A percentile compares a stretch with the other conserved stretches of the same genome.
Evolutionary conservation across 2,329 filamentous ascomycete species (phyloP).

Genomic region (Scedosporium aurantiacum): DNA sequence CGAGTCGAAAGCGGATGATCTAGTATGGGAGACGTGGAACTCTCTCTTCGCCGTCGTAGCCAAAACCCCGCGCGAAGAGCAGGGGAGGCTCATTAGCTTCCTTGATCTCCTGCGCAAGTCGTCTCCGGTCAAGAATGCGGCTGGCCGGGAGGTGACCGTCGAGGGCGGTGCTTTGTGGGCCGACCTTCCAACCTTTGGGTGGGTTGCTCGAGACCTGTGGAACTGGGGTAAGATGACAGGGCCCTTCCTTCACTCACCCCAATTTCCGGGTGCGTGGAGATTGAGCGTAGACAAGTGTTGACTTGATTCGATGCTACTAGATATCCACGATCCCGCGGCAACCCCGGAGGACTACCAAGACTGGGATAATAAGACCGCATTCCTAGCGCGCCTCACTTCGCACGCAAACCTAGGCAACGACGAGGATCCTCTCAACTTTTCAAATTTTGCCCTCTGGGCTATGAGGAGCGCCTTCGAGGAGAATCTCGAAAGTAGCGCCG

Average conservation of each 20-base stretch:
- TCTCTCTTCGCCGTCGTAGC: constrained; percentile 14
- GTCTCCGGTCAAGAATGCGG: constrained; percentile 9
- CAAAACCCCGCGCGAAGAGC: constrained; percentile 11
- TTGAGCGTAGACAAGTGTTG: neutral
- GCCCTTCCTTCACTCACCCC: neutral
- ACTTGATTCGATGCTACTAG: neutral
- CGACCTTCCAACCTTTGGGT: constrained; percentile 18
- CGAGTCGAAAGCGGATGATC: constrained; percentile 9
- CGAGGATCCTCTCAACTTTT: constrained; percentile 14
- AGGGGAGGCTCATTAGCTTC: constrained; percentile 14
- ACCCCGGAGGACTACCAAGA: constrained; percentile 7
- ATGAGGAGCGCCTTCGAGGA: constrained; percentile 18
- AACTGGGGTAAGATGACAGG: constrained; percentile 16
- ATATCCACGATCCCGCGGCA: constrained; percentile 11
- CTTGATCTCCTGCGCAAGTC: constrained; percentile 12
- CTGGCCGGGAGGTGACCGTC: constrained; percentile 12
- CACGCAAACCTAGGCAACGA: constrained; percentile 4
- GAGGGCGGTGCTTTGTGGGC: constrained; percentile 15
- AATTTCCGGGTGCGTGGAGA: neutral
- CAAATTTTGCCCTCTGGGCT: constrained; percentile 18
- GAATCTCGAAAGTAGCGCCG: neutral
- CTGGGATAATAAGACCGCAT: constrained; percentile 14
- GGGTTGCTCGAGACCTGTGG: constrained; percentile 15
- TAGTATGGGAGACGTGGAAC: constrained; percentile 14
- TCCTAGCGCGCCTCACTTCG: constrained; percentile 17